These are phyloP conservation scores for Ogataea haglerorum DNA, from an alignment of 805 yeast genomes.

Conservation along the genomic window DNA sequence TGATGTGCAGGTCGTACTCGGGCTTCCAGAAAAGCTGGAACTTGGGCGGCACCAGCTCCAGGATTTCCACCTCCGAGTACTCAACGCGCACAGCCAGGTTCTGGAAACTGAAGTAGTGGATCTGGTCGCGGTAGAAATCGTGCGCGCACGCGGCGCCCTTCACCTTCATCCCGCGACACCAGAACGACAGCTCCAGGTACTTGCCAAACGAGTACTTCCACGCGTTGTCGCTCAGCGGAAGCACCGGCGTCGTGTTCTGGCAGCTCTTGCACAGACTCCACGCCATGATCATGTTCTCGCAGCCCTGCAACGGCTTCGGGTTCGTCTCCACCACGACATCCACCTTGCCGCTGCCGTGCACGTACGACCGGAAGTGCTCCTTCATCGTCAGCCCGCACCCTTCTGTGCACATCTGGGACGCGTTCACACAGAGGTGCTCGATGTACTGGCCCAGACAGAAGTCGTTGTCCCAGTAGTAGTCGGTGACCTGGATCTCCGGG, in stretches of 20 bases:
- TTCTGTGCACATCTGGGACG: slow-evolving; percentile 66
- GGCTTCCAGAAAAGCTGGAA: slow-evolving; percentile 70
- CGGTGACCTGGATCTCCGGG: slow-evolving; percentile 79
- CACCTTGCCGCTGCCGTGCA: slow-evolving; percentile 80
- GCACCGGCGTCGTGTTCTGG: slow-evolving; percentile 66
- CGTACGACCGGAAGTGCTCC: slow-evolving; percentile 83
- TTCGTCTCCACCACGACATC: slow-evolving; percentile 69
- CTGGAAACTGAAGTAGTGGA: slow-evolving; percentile 78
- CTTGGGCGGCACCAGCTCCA: slow-evolving; percentile 76
- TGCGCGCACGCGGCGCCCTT: slow-evolving; percentile 66
- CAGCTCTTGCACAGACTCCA: slow-evolving; percentile 93
- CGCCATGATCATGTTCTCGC: slow-evolving; percentile 68
- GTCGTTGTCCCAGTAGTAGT: slow-evolving; percentile 88
- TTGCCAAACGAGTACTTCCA: slow-evolving; percentile 94
- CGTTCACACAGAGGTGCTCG: slow-evolving; percentile 72
- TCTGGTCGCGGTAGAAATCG: slow-evolving; percentile 77
- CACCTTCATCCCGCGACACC: slow-evolving; percentile 62
- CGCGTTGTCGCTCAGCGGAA: slow-evolving; percentile 80
- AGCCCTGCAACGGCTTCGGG: slow-evolving; percentile 53
- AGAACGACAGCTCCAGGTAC: slow-evolving; percentile 80
- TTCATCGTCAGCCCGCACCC: slow-evolving; percentile 70
- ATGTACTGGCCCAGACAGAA: slow-evolving; percentile 85
- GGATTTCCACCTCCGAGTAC: slow-evolving; percentile 67
- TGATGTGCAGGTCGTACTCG: slow-evolving; percentile 62
- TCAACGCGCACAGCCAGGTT: slow-evolving; percentile 78